Evolutionary conservation across 225 moss, liverwort and hornwort species (phyloP).

Genomic region (Sphagnum tenellum): DNA sequence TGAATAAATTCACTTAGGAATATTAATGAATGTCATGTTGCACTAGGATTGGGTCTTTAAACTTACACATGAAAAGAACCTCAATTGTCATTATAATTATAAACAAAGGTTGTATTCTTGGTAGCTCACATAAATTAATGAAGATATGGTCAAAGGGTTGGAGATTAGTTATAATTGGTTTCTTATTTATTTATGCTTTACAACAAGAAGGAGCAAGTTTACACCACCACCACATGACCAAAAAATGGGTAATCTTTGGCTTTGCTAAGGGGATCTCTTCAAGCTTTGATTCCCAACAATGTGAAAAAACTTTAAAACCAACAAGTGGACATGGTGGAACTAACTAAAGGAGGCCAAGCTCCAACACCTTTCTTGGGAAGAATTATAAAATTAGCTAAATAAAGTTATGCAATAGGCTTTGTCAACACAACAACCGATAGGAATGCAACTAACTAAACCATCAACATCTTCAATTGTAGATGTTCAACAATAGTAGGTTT

Average conservation of each 20-base stretch:
- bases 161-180: too few species aligned
- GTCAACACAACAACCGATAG: conserved; percentile 34
- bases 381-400: conserved; percentile 41
- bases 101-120: too few species aligned
- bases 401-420: conserved; percentile 38
- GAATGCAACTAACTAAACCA: conserved; percentile 11
- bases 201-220: conserved; percentile 10
- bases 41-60: too few species aligned
- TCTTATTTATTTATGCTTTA: too few species aligned
- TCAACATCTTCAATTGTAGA: conserved; percentile 21
- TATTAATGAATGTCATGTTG: too few species aligned
- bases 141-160: too few species aligned
- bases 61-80: too few species aligned
- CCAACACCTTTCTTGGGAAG: conserved; percentile 50
- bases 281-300: conserved; percentile 25
- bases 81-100: too few species aligned
- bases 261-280: conserved; percentile 50
- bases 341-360: conserved; percentile 30
- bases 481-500: too few species aligned
- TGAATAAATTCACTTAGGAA: too few species aligned
- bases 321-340: conserved; percentile 33
- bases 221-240: conserved; percentile 45
- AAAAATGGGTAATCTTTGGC: conserved; percentile 32
- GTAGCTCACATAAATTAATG: too few species aligned
- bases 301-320: conserved; percentile 25